Conservation (phyloP, 2,329 filamentous ascomycete species). For the Aspergillus novofumigatus region DNA sequence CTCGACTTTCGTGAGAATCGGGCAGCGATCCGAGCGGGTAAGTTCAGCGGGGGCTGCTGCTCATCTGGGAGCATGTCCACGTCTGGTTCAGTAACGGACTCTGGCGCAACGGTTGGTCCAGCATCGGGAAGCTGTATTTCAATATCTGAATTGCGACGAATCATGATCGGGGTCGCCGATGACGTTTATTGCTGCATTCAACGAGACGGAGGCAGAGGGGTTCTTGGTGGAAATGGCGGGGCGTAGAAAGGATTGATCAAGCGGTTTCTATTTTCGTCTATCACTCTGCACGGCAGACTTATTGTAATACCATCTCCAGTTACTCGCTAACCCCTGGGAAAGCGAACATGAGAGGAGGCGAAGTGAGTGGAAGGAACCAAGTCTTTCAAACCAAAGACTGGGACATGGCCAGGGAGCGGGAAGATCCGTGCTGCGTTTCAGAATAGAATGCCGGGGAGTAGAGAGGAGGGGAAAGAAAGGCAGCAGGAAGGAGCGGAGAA, state of each 20-base stretch:
- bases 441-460: constrained; percentile 9
- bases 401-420: constrained; percentile 17
- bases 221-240: constrained; percentile 5
- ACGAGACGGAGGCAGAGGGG: neutral
- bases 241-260: neutral
- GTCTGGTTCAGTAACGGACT: constrained; percentile 28
- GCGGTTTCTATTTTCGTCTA: neutral
- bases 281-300: neutral
- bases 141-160: constrained; percentile 41
- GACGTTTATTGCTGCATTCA: neutral
- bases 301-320: neutral
- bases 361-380: neutral
- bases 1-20: constrained; percentile 56
- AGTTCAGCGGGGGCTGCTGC: constrained; percentile 40
- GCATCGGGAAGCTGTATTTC: constrained; percentile 39
- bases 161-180: constrained; percentile 22
- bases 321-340: neutral
- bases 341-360: neutral
- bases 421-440: constrained; percentile 36
- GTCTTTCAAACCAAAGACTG: constrained; percentile 6
- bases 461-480: constrained; percentile 5
- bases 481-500: constrained; percentile 6
- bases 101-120: constrained; percentile 22
- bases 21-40: constrained; percentile 59
- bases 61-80: constrained; percentile 42